These are phyloP conservation scores for Evansstolkia leycettana DNA, from an alignment of 495 filamentous ascomycete genomes.

Conservation along the genomic window DNA sequence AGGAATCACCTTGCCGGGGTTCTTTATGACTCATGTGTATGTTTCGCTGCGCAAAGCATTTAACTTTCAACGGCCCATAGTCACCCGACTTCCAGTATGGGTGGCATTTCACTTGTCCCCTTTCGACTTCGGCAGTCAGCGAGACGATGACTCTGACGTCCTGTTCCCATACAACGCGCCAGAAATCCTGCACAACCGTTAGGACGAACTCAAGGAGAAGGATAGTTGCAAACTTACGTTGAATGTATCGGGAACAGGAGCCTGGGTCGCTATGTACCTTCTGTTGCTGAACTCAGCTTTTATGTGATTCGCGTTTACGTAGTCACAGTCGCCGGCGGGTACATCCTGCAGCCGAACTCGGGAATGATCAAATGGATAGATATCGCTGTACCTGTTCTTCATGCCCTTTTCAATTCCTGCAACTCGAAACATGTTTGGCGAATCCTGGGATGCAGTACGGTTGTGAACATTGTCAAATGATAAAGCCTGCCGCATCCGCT, in stretches of 20 bases:
- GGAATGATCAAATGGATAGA: slow-evolving; percentile 91
- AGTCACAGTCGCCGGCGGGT: slow-evolving; percentile 69
- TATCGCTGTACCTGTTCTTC: slow-evolving; percentile 97
- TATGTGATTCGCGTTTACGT: slow-evolving; percentile 88
- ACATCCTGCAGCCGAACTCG: slow-evolving; percentile 67
- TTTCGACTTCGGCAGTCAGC: slow-evolving; percentile 90
- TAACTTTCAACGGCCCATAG: slow-evolving; percentile 71
- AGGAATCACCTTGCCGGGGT: slow-evolving; percentile 2
- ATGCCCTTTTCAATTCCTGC: slow-evolving; percentile 88
- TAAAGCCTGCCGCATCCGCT: slow-evolving; percentile 84
- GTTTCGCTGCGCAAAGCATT: slow-evolving; percentile 64
- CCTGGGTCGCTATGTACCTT: slow-evolving; percentile 91
- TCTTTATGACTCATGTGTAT: slow-evolving; percentile 52
- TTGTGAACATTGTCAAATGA: slow-evolving; percentile 47
- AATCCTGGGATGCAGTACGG: slow-evolving; percentile 18
- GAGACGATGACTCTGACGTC: slow-evolving; percentile 90
- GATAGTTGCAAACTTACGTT: slow-evolving; percentile 46
- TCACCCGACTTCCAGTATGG: slow-evolving; percentile 76
- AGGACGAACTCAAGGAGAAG: slow-evolving; percentile 15
- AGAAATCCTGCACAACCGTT: slow-evolving; percentile 73
- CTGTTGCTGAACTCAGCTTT: slow-evolving; percentile 68
- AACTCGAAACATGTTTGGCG: slow-evolving; percentile 37
- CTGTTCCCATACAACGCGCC: slow-evolving; percentile 95
- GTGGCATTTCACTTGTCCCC: slow-evolving; percentile 90
- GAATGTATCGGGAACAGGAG: slow-evolving; percentile 85